A percentile compares a stretch with the other conserved stretches of the same genome.
phyloP scores from a whole-genome alignment of 495 filamentous ascomycete genomes.

The Trypethelium eluteriae region DNA sequence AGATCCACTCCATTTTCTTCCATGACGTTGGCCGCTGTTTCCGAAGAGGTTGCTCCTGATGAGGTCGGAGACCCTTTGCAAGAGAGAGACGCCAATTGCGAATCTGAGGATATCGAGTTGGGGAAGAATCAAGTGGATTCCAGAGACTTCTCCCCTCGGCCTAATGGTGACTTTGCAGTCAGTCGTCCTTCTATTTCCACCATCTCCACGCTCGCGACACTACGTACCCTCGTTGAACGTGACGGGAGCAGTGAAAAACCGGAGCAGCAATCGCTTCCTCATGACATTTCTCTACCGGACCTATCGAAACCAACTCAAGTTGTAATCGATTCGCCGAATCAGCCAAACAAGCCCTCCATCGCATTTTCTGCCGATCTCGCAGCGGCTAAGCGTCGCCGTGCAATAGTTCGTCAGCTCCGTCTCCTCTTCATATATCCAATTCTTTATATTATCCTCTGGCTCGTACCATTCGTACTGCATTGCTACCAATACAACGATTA shows the following conservation, averaged over 20 bases:
- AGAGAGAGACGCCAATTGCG: background rate
- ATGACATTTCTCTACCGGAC: background rate
- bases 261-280: background rate
- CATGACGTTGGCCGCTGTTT: background rate
- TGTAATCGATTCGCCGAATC: background rate
- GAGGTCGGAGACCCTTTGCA: background rate
- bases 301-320: background rate
- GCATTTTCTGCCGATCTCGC: background rate
- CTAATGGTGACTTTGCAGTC: background rate
- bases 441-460: slow-evolving; percentile 64
- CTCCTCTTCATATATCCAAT: slow-evolving; percentile 65
- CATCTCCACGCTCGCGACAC: background rate
- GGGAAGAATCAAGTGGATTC: background rate
- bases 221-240: background rate
- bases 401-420: slow-evolving; percentile 58
- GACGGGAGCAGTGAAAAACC: background rate
- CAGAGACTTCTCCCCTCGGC: background rate
- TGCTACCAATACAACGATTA: slow-evolving; percentile 51
- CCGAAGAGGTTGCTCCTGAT: background rate
- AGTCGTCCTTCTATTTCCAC: background rate
- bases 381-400: slow-evolving; percentile 24
- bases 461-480: slow-evolving; percentile 60
- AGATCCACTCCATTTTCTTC: background rate
- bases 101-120: too few relatives aligned
- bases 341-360: background rate